A percentile compares a stretch with the other conserved stretches of the same genome.
Conservation (phyloP, 805 yeast genomes). For the Blastobotrys mokoenaii region DNA sequence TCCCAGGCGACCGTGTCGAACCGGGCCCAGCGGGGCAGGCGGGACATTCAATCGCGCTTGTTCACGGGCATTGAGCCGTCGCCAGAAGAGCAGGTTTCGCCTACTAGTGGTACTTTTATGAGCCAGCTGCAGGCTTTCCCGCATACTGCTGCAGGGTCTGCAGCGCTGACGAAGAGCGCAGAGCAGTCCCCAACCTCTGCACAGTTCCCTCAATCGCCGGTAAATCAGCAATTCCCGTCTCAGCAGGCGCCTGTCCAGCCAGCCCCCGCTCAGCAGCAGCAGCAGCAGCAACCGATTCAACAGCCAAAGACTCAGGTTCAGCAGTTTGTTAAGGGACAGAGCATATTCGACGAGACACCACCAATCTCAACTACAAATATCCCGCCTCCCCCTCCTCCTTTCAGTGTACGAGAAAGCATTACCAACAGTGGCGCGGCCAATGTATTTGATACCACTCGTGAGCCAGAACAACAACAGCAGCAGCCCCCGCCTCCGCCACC, state of each 20-base stretch:
- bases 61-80: constrained; percentile 22
- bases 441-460: too few relatives aligned
- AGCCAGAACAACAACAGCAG: too few relatives aligned
- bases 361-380: too few relatives aligned
- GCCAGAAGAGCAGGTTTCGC: constrained; percentile 10
- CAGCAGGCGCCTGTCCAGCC: constrained; percentile 7
- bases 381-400: too few relatives aligned
- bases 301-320: neutral
- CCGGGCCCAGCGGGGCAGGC: constrained; percentile 22
- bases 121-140: too few relatives aligned
- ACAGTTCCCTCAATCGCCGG: neutral
- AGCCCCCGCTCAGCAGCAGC: constrained; percentile 1
- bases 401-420: too few relatives aligned
- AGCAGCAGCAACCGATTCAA: constrained; percentile 5
- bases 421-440: too few relatives aligned
- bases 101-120: neutral
- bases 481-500: neutral
- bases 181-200: neutral
- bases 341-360: too few relatives aligned
- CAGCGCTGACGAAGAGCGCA: too few relatives aligned
- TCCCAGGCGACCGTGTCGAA: constrained; percentile 23
- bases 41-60: constrained; percentile 26
- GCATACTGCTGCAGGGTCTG: too few relatives aligned
- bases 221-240: constrained; percentile 1
- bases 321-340: too few relatives aligned